Evolutionary conservation across 192 early-diverging fungal genomes (phyloP).

Genomic region (Coemansia sp.): DNA sequence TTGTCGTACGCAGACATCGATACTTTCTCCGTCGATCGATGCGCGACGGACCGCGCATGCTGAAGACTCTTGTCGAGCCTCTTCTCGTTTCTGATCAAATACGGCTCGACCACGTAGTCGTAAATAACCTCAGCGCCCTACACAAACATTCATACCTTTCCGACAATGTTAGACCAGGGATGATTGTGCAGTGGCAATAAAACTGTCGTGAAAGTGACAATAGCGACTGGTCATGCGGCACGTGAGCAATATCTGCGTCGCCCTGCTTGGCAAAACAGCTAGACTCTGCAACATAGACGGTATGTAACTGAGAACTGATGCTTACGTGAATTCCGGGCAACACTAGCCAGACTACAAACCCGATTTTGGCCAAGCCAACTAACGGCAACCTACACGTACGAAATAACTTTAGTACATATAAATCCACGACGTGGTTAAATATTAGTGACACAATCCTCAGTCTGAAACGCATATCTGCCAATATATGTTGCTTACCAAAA

Average conservation of each 20-base stretch:
- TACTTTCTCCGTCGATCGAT: conserved; percentile 34
- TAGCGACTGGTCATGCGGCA: conserved; percentile 2
- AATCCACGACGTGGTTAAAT: not conserved
- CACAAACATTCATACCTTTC: not conserved
- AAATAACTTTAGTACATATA: not conserved
- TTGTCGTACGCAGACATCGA: conserved; percentile 49
- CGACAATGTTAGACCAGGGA: not conserved
- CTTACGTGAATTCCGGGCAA: conserved; percentile 55
- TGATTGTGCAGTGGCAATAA: conserved; percentile 1
- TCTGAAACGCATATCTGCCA: not conserved
- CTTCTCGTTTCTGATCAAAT: conserved; percentile 39
- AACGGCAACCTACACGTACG: conserved; percentile 49
- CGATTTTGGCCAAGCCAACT: conserved; percentile 46
- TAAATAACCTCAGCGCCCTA: conserved; percentile 53
- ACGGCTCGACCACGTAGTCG: conserved; percentile 52
- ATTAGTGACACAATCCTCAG: not conserved
- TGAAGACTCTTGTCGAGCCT: conserved; percentile 36
- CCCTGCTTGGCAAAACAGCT: not conserved
- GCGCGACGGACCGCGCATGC: conserved; percentile 45
- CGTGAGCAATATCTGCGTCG: conserved; percentile 9
- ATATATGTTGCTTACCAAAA: conserved; percentile 46
- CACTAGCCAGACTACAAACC: conserved; percentile 50
- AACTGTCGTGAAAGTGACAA: conserved; percentile 1
- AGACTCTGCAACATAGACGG: no score
- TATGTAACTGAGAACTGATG: not conserved